phyloP scores from a whole-genome alignment of 345 rosid genomes.

The Boechera divaricarpa region DNA sequence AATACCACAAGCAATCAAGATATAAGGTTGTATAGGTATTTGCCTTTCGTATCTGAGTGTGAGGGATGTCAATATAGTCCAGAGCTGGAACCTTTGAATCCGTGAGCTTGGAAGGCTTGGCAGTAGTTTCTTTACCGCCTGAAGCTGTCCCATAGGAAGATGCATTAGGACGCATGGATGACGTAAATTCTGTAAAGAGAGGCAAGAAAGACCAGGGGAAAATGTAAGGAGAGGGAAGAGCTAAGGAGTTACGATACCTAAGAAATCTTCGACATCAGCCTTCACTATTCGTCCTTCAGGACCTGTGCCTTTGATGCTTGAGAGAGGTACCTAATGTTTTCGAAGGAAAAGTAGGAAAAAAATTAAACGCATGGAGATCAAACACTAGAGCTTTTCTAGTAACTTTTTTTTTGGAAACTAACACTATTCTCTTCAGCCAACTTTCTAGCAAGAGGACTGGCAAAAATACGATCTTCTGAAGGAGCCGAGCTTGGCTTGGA shows the following conservation, averaged over 20 bases:
- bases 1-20: neutral
- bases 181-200: conserved; percentile 22
- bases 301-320: conserved; percentile 92
- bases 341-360: neutral
- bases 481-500: conserved; percentile 58
- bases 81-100: conserved; percentile 53
- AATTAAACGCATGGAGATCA: conserved; percentile 4
- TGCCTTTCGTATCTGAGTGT: conserved; percentile 89
- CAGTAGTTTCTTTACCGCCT: conserved; percentile 63
- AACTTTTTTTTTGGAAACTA: conserved; percentile 33
- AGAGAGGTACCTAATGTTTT: conserved; percentile 67
- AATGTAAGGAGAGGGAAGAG: conserved; percentile 12
- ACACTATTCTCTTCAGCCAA: conserved; percentile 89
- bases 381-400: conserved; percentile 6
- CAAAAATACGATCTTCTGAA: conserved; percentile 73
- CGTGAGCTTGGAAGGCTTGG: conserved; percentile 52
- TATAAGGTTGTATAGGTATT: conserved; percentile 20
- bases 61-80: conserved; percentile 86
- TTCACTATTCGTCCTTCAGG: conserved; percentile 86
- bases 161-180: conserved; percentile 19
- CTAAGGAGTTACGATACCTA: conserved; percentile 58
- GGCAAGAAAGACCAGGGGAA: neutral
- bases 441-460: conserved; percentile 93
- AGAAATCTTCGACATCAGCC: conserved; percentile 91
- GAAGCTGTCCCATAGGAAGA: conserved; percentile 61